Base-by-base conservation (phyloP, 345 rosid genomes). In the Cardamine resedifolia region DNA sequence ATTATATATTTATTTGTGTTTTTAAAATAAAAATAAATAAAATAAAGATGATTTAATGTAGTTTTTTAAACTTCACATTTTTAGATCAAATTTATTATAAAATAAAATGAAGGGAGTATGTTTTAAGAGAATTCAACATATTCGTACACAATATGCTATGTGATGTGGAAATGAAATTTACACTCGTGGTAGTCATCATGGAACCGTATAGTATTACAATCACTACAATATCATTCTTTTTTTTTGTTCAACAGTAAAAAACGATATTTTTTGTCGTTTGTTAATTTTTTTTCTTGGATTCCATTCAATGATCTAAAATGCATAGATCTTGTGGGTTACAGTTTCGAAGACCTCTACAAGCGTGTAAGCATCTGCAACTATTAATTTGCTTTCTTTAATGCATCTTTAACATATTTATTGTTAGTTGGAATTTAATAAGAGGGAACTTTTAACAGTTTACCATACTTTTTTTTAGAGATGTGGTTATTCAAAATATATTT, bases 301-400 rank as follows among this genome's bases (percentile, higher is more conserved):
- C 75, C 79, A 69, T 75, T 69, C 10, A 69, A 55, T 68, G 69
- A 43, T 75, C 74, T 75, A 60, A 68, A 75, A 62, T 56, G 75
- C 79, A 62, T 62, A 76, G 38, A 63, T 76, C 79, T 76, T 70
- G 64, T 69, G 70, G 75, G 66, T 76, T 56, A 70, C 53, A 64
- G 38, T 76, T 63, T 76, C 75, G 71, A 76, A 56, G 79, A 64
- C 71, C 66, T 76, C 79, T 56, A 76, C 79, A 70, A 76, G 45
- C 70, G 79, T 76, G 75, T 69, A 62, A 63, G 71, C 39, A 63
- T 63, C 74, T 76, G 74, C 65, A 53, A 55, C 73, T 75, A 75
- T 75, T 68, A 75, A 75, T 68, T 68, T 75, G 19, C 78, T 59
- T 75, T 75, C 49, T 75, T 75, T 44, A 75, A 75, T 68, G 79